A percentile compares a stretch with the other conserved stretches of the same genome.
phyloP scores from a whole-genome alignment of 2,329 filamentous ascomycete species.

The Cercospora sp. region DNA sequence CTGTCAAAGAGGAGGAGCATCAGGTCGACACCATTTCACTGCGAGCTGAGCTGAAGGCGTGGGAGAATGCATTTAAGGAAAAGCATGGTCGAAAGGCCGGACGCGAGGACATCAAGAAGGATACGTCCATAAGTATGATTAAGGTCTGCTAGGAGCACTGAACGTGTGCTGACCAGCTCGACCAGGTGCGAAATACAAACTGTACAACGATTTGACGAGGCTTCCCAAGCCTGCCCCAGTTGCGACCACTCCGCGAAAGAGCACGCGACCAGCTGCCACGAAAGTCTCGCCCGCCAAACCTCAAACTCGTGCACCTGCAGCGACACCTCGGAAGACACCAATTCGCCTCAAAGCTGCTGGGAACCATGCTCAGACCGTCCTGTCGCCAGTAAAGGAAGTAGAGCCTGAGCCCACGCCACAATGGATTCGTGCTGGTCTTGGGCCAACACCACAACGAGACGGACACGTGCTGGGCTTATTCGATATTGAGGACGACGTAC shows the following conservation, averaged over 20 bases:
- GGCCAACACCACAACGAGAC: conserved; percentile 77
- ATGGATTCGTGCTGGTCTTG: conserved; percentile 49
- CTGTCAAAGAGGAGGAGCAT: conserved; percentile 19
- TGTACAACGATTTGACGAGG: conserved; percentile 68
- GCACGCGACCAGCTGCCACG: conserved; percentile 18
- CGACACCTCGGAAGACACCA: conserved; percentile 27
- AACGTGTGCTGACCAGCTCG: conserved; percentile 1
- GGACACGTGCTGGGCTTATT: conserved; percentile 76
- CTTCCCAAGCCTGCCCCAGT: conserved; percentile 44
- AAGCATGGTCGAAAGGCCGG: conserved; percentile 65
- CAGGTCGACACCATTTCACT: conserved; percentile 40
- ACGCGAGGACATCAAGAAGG: conserved; percentile 73
- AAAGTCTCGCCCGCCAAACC: conserved; percentile 18
- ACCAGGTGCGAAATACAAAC: conserved; percentile 71
- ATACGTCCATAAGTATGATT: conserved; percentile 65
- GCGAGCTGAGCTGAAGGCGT: conserved; percentile 70
- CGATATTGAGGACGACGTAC: conserved; percentile 56
- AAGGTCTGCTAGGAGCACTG: not conserved
- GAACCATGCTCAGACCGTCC: not conserved
- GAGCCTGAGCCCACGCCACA: conserved; percentile 36
- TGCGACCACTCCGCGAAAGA: conserved; percentile 45
- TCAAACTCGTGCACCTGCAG: not conserved
- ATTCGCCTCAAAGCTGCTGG: conserved; percentile 17
- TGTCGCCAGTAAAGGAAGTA: conserved; percentile 32
- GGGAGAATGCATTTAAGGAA: conserved; percentile 68